Evolutionary conservation across 2,329 filamentous ascomycete genomes (phyloP).

Genomic region (Claviceps fusiformis): DNA sequence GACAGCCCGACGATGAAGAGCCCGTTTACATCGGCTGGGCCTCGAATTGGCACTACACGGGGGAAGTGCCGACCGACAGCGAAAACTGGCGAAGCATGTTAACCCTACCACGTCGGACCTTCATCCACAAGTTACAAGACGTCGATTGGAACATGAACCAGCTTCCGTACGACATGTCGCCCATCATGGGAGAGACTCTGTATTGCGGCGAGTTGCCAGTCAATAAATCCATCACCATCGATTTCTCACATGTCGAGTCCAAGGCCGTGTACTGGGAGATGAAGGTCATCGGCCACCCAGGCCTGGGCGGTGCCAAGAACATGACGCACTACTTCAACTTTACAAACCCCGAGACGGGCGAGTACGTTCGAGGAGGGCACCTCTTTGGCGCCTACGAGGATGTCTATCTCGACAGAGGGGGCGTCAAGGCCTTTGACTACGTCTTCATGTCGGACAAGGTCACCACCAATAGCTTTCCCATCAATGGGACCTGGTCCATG

Average conservation of each 20-base stretch:
- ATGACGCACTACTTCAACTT: slow-evolving; percentile 18
- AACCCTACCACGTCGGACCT: slow-evolving; percentile 30
- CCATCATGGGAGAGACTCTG: slow-evolving; percentile 32
- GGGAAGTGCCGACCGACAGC: slow-evolving; percentile 15
- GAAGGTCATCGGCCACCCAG: slow-evolving; percentile 31
- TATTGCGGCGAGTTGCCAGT: slow-evolving; percentile 28
- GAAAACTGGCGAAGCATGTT: slow-evolving; percentile 21
- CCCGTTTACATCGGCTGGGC: slow-evolving; percentile 23
- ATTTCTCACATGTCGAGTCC: slow-evolving; percentile 36
- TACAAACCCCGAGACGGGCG: slow-evolving; percentile 12
- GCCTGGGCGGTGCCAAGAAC: slow-evolving; percentile 8
- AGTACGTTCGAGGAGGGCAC: slow-evolving; percentile 15
- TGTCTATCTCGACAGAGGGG: slow-evolving; percentile 17
- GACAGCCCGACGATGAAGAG: slow-evolving; percentile 9
- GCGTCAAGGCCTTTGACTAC: slow-evolving; percentile 15
- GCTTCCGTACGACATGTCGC: slow-evolving; percentile 32
- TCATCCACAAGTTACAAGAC: slow-evolving; percentile 35
- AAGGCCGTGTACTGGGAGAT: slow-evolving; percentile 40
- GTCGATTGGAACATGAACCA: slow-evolving; percentile 38
- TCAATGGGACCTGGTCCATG: slow-evolving; percentile 13
- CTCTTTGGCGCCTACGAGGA: slow-evolving; percentile 14
- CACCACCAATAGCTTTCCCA: slow-evolving; percentile 10
- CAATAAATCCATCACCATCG: slow-evolving; percentile 33
- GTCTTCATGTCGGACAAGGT: slow-evolving; percentile 21
- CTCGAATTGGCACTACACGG: slow-evolving; percentile 21